These are phyloP conservation scores for Triticum dicoccoides DNA, from an alignment of 176 grass and related monocot genomes.

Conservation along the genomic window DNA sequence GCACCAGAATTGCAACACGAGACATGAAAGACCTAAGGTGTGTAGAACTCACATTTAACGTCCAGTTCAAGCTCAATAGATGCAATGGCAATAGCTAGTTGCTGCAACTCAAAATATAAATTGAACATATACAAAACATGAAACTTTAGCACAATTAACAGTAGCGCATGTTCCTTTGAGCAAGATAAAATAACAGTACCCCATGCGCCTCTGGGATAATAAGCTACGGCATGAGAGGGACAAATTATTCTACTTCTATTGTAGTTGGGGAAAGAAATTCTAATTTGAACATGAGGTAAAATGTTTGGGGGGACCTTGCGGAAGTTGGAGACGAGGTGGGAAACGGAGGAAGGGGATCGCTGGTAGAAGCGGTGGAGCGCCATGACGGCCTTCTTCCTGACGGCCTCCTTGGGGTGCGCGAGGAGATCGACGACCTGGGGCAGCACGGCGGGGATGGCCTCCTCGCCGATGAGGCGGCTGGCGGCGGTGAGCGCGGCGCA, in stretches of 20 bases:
- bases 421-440: slow-evolving; percentile 95
- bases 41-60: not conserved
- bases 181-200: not conserved
- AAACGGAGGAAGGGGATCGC: slow-evolving; percentile 73
- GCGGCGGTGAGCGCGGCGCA: slow-evolving; percentile 78
- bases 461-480: slow-evolving; percentile 90
- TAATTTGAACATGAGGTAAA: not conserved
- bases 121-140: not conserved
- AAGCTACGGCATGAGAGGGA: not conserved
- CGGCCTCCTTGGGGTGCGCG: slow-evolving; percentile 79
- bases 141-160: not conserved
- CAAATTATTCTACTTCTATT: not conserved
- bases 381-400: slow-evolving; percentile 99
- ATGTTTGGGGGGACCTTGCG: slow-evolving; percentile 55
- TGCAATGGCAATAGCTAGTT: not conserved
- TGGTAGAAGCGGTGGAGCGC: slow-evolving; percentile 94
- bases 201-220: not conserved
- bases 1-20: not conserved
- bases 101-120: not conserved
- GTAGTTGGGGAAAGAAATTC: not conserved
- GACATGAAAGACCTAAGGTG: not conserved
- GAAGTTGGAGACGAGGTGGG: slow-evolving; percentile 96
- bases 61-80: not conserved
- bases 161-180: not conserved
- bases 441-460: slow-evolving; percentile 92